A percentile compares a stretch with the other conserved stretches of the same genome.
These are phyloP conservation scores for Ustilago cynodontis DNA, from an alignment of 1,284 basidiomycete genomes.

Conservation along the genomic window DNA sequence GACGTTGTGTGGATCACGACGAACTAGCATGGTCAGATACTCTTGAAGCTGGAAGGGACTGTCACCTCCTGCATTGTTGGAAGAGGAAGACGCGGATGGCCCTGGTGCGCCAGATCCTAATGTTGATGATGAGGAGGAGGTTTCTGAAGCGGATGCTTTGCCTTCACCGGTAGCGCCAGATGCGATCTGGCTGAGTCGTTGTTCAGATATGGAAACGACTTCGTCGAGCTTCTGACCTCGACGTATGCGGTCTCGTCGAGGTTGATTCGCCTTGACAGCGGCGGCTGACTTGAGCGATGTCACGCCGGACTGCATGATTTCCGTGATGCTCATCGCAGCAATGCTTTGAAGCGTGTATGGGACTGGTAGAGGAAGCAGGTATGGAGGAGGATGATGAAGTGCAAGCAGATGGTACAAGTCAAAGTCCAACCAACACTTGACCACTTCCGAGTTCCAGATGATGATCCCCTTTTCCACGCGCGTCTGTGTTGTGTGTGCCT, in stretches of 20 bases:
- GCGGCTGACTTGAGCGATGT: conserved; percentile 7
- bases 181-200: conserved; percentile 17
- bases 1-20: conserved; percentile 87
- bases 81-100: conserved; percentile 8
- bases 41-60: conserved; percentile 95
- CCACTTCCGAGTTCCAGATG: background rate
- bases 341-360: background rate
- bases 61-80: conserved; percentile 71
- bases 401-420: background rate
- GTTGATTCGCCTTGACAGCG: conserved; percentile 5
- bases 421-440: conserved; percentile 8
- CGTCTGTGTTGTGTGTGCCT: conserved; percentile 15
- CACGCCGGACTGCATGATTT: conserved; percentile 19
- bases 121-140: conserved; percentile 16
- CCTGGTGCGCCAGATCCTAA: conserved; percentile 10
- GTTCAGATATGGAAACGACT: conserved; percentile 33
- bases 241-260: conserved; percentile 41
- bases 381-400: conserved; percentile 1
- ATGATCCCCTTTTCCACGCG: conserved; percentile 13
- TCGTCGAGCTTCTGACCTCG: conserved; percentile 57
- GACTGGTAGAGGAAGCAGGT: background rate
- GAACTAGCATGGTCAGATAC: conserved; percentile 88
- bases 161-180: background rate
- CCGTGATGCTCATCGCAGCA: conserved; percentile 35
- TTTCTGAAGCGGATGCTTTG: conserved; percentile 5